Evolutionary conservation across 176 grass and related monocot genomes (phyloP).

Genomic region (Dactylis glomerata): DNA sequence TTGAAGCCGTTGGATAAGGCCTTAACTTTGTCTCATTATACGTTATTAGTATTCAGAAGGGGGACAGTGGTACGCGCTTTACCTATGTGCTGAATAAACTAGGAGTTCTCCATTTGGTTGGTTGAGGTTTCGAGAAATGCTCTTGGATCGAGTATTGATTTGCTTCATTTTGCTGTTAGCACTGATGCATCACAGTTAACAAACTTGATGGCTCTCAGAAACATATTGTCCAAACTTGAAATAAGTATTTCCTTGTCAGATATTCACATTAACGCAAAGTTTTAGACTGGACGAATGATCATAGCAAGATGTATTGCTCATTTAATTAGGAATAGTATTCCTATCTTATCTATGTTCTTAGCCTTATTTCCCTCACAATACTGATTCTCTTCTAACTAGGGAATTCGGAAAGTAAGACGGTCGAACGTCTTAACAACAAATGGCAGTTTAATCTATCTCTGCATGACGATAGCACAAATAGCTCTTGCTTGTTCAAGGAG

Average conservation of each 20-base stretch:
- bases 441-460: slow-evolving; percentile 54
- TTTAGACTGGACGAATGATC: background rate
- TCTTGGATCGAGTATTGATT: slow-evolving; percentile 10
- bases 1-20: slow-evolving; percentile 32
- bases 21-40: slow-evolving; percentile 38
- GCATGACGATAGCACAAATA: slow-evolving; percentile 45
- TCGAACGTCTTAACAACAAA: slow-evolving; percentile 30
- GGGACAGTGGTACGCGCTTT: slow-evolving; percentile 15
- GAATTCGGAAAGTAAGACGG: slow-evolving; percentile 51
- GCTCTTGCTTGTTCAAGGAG: slow-evolving; percentile 67
- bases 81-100: slow-evolving; percentile 1
- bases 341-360: slow-evolving; percentile 12
- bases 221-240: background rate
- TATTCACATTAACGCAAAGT: background rate
- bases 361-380: background rate
- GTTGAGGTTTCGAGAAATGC: slow-evolving; percentile 6
- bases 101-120: slow-evolving; percentile 5
- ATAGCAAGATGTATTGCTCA: background rate
- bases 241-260: slow-evolving; percentile 2
- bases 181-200: background rate
- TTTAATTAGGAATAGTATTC: background rate
- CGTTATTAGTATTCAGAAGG: background rate
- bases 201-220: background rate
- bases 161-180: slow-evolving; percentile 2
- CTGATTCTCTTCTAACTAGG: slow-evolving; percentile 36